phyloP scores from a whole-genome alignment of 2,329 filamentous ascomycete species.

The Hyphodiscus sp. region DNA sequence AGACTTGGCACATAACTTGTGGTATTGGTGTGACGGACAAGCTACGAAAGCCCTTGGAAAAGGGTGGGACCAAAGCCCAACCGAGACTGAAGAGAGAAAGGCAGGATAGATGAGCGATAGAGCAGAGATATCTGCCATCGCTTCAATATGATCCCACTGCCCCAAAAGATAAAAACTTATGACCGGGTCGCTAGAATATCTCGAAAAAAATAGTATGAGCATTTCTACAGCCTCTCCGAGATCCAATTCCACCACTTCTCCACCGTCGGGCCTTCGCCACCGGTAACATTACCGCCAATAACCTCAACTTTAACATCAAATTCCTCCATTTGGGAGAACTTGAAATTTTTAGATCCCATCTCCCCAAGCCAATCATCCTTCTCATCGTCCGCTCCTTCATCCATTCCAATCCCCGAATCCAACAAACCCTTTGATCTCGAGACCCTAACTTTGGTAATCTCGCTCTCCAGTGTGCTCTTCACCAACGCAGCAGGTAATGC shows the following conservation, averaged over 20 bases:
- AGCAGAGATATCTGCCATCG: no score
- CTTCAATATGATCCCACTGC: no score
- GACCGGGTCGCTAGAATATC: background rate
- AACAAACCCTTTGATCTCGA: constrained; percentile 75
- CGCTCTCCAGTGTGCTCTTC: constrained; percentile 66
- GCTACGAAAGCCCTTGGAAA: constrained; percentile 1
- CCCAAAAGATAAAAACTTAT: no score
- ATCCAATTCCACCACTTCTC: constrained; percentile 92
- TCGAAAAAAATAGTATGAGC: background rate
- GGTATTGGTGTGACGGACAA: constrained; percentile 2
- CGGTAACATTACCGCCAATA: constrained; percentile 62
- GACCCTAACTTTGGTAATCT: constrained; percentile 70
- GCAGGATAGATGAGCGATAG: background rate
- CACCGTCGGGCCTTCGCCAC: constrained; percentile 60
- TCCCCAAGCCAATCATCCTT: constrained; percentile 81
- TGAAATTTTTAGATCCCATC: constrained; percentile 70
- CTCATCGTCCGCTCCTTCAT: constrained; percentile 55
- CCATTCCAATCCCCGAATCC: constrained; percentile 69
- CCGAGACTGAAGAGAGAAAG: background rate
- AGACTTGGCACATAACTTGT: constrained; percentile 2
- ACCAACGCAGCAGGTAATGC: constrained; percentile 76
- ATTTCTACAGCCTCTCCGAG: constrained; percentile 57
- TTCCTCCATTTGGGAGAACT: constrained; percentile 76
- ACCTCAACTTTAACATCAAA: constrained; percentile 75
- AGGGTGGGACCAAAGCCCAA: background rate